Base-by-base conservation (phyloP, 768 basidiomycete species). In the Antrodiella citrinella region DNA sequence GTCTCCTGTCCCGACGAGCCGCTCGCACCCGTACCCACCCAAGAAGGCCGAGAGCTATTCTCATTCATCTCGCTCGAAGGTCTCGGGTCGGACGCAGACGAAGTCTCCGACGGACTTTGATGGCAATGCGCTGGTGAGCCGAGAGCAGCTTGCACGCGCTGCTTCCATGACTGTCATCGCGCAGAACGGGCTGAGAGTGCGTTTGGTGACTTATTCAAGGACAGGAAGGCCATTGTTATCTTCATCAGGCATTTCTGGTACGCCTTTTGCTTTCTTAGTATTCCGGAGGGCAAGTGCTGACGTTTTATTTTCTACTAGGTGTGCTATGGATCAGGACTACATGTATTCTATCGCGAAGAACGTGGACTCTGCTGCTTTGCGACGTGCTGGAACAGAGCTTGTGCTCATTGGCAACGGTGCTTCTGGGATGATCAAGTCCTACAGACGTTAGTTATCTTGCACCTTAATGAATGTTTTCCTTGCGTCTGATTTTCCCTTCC, bases 221-320 rank as follows among this genome's bases (percentile, higher is more conserved):
- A 71, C 10, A 69, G 72, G 54, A 76, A 71, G 62, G 85, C 84
- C 0, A 75, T 92, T 54, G 81, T 91, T 47, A 67, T 92, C 39
- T 95, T 95, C 69, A 84, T 96, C 54, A 74, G 92, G 40, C 88
- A 91, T 65, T 92, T 92, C 67, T 88, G 83, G 86, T 77, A 45
- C 51, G 64, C 56, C 20, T 9, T 41, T 44, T 35, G 30, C 7
- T 26, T 24, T 4, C 48, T 43, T 50, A 44, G 20, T 44, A 11
- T 42, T 57, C 44, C 54, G 47, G 47, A 20, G n/a, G 0, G 4
- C 30, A 11, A 12, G 43, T 46, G n/a, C 43, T 23, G n/a, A 15
- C 7, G 18, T 48, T 35, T 43, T 19, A 25, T 49, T n/a, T 23
- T 2, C 11, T 7, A 42, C 3, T 39, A 78, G 80, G 76, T 93